Base-by-base conservation (phyloP, 2,329 filamentous ascomycete genomes). In the Pseudocercospora pini-densiflorae region DNA sequence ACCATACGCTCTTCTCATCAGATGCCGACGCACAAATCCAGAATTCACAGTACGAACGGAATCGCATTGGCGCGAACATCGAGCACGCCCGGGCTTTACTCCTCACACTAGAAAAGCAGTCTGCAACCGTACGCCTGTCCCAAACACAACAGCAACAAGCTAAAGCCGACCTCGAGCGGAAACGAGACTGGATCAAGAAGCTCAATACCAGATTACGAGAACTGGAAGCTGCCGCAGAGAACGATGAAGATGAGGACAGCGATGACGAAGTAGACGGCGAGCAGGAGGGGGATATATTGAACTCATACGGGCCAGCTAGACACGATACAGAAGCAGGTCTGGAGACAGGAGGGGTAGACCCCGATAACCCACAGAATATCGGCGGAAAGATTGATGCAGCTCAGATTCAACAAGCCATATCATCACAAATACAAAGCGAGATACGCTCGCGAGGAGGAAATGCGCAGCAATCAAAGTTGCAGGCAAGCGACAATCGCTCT, bases 71-170 rank as follows among this genome's bases (percentile, higher is more conserved):
- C 70, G 83, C 84, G 70, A 94, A 93, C 73, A 82, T 94, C 67
- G 87, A 91, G 71, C 88, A 91, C 76, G 91, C 92, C 21, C 87
- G 89, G 47, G 85, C 84, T 0, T 84, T 92, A 31, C 86, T 94
- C 63, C 85, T 90, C 21, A 88, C 85, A 66, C 85, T 93, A 49
- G 92, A 93, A 76, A 90, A 92, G 72, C 87, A 91, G 71, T 85
- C 88, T 5, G 79, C 87, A 14, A 81, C 79, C n/a, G 80, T 89
- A 68, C 55, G 55, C n/a, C 89, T 89, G 75, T 80, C 85, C 33
- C 85, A 85, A 64, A 77, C 83, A 5, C 86, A 86, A 65, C 86
- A 88, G 71, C 83, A 88, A 68, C 86, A 89, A 65, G 76, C 85
- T 19, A 90, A 92, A 77, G 79, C 81, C 23, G 88, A 91, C 68